Conservation (phyloP, 1,284 basidiomycete species). For the Papiliotrema nemorosa region DNA sequence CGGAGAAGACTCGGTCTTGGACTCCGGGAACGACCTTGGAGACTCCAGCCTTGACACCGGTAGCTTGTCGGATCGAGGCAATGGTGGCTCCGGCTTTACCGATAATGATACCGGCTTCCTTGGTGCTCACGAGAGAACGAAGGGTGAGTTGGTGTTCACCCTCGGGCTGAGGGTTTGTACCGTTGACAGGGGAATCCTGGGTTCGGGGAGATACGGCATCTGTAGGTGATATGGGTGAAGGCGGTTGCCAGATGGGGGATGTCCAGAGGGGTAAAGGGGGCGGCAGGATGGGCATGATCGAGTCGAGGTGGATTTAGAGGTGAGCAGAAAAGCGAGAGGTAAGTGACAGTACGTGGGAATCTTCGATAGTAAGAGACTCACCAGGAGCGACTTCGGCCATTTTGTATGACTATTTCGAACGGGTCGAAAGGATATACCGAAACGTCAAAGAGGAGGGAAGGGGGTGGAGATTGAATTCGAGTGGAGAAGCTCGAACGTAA, state of each 20-base stretch:
- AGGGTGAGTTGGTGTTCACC: constrained; percentile 61
- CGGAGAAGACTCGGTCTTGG: constrained; percentile 93
- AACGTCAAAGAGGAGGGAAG: too few species aligned
- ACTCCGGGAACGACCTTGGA: constrained; percentile 97
- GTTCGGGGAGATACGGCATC: constrained; percentile 16
- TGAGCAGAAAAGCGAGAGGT: constrained; percentile 4
- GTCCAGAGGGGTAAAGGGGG: neutral
- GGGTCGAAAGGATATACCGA: too few species aligned
- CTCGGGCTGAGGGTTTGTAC: too few species aligned
- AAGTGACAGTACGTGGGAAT: neutral
- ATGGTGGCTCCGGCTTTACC: constrained; percentile 94
- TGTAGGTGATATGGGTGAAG: constrained; percentile 29
- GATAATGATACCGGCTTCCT: constrained; percentile 95
- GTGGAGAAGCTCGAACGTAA: too few species aligned
- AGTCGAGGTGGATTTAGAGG: constrained; percentile 4
- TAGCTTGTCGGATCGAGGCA: constrained; percentile 88
- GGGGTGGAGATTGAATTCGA: too few species aligned
- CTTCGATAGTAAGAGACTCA: neutral
- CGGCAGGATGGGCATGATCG: constrained; percentile 8
- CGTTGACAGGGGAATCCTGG: constrained; percentile 8
- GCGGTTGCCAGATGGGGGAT: constrained; percentile 2
- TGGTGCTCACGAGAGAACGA: constrained; percentile 88
- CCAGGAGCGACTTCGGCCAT: constrained; percentile 5
- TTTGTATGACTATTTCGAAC: neutral
- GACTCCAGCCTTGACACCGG: constrained; percentile 96